Evolutionary conservation across 345 rosid genomes (phyloP).

Genomic region (Erodium maritimum): DNA sequence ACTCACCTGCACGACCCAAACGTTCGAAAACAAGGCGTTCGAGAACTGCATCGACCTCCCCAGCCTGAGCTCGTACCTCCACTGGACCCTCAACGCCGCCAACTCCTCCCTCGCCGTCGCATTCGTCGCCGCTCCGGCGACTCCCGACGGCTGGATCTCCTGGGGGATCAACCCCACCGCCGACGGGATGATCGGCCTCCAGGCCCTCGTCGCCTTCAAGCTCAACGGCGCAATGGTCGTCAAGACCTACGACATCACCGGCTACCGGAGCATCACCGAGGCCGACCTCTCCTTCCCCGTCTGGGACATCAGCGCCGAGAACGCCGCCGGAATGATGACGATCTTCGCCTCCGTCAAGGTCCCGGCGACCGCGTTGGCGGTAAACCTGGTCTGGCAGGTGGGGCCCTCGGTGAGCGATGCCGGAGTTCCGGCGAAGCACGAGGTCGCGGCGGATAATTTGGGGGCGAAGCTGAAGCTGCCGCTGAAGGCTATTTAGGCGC

Average conservation of each 20-base stretch:
- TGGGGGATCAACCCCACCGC: constrained; percentile 71
- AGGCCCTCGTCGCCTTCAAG: constrained; percentile 49
- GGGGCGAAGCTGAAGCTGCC: constrained; percentile 14
- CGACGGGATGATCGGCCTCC: constrained; percentile 49
- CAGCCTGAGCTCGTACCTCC: constrained; percentile 36
- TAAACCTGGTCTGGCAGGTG: constrained; percentile 86
- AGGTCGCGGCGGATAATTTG: constrained; percentile 11
- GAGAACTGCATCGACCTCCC: constrained; percentile 42
- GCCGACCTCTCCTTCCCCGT: constrained; percentile 35
- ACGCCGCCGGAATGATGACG: constrained; percentile 17
- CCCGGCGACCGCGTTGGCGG: constrained; percentile 24
- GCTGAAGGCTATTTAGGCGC: constrained; percentile 8
- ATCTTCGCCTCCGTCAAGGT: constrained; percentile 50
- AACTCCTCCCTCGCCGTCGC: constrained; percentile 76
- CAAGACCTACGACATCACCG: constrained; percentile 46
- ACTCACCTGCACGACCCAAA: constrained; percentile 43
- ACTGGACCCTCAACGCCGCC: constrained; percentile 50
- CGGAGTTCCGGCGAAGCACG: constrained; percentile 28
- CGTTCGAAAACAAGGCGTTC: constrained; percentile 20
- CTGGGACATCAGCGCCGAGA: constrained; percentile 43
- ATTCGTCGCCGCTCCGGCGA: constrained; percentile 44
- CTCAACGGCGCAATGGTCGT: constrained; percentile 15
- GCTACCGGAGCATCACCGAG: constrained; percentile 12
- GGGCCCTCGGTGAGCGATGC: constrained; percentile 29
- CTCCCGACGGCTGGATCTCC: constrained; percentile 49